Base-by-base conservation (phyloP, 768 basidiomycete genomes). In the Serendipita indica region DNA sequence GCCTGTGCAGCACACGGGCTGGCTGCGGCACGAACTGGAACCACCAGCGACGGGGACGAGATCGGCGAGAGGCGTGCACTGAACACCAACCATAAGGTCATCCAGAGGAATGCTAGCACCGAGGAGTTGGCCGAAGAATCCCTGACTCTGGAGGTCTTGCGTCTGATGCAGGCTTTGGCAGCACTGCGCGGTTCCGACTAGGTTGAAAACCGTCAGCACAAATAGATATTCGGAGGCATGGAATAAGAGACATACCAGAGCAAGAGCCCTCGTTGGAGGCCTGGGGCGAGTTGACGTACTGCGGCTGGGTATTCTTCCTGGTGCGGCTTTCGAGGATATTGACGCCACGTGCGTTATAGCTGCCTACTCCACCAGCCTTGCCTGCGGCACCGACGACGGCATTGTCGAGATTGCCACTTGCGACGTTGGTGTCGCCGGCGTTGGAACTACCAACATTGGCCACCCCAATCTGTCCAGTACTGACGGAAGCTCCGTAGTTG, bases 111-210 rank as follows among this genome's bases (percentile, higher is more conserved):
- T 20, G 20, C 49, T 30, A 54, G 49, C 49, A 27, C 20, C 49
- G 49, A 54, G 49, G 3, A 54, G 30, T 1, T 30, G 20, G 30
- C 49, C 49, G 30, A 54, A 12, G 4, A 27, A 16, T 18, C 49
- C 49, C 22, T 54, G 49, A 7, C 20, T 22, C 20, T 18, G 20
- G 16, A 54, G 30, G 20, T 32, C 49, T 32, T 25, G 30, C 1
- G 49, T 54, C n/a, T 54, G 49, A 54, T 54, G 49, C 7, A 54
- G 49, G 49, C 49, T 54, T 27, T 54, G 49, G 30, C 49, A 54
- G 30, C 49, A 54, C 30, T 54, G 49, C 20, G 49, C 49, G 3
- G 49, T 54, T 4, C 49, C 49, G 32, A 54, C 49, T 54, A 54
- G 22, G 25, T 10, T 7, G 12, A 46, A 12, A 27, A 46, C 25